Evolutionary conservation across 768 basidiomycete genomes (phyloP).

Genomic region (Lactarius evosmus): DNA sequence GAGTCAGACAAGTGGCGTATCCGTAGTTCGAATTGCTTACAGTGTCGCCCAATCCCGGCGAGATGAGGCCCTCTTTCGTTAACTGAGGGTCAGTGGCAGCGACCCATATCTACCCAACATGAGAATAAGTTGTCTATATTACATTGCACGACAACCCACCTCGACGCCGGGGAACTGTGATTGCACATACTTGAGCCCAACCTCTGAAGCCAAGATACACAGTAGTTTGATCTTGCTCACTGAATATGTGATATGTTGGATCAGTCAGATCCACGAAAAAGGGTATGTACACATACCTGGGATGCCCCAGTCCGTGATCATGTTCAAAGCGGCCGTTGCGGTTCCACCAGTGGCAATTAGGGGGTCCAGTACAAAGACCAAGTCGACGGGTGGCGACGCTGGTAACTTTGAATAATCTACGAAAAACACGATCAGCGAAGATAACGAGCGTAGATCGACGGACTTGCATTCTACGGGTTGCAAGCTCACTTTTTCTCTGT

Average conservation of each 20-base stretch:
- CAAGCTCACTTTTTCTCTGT: constrained; percentile 78
- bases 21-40: constrained; percentile 43
- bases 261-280: neutral
- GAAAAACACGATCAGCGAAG: neutral
- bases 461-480: constrained; percentile 88
- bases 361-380: constrained; percentile 87
- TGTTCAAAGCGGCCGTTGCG: constrained; percentile 78
- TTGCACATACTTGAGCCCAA: constrained; percentile 67
- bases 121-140: neutral
- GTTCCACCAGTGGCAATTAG: constrained; percentile 94
- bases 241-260: constrained; percentile 29
- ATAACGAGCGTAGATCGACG: neutral
- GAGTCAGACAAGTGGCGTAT: constrained; percentile 1
- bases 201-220: constrained; percentile 72
- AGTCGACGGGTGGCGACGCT: constrained; percentile 66
- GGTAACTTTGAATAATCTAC: constrained; percentile 91
- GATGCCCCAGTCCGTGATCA: constrained; percentile 85
- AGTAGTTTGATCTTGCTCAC: constrained; percentile 77
- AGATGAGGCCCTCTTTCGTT: constrained; percentile 73
- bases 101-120: constrained; percentile 67
- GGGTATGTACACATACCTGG: constrained; percentile 44
- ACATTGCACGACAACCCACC: constrained; percentile 41
- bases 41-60: constrained; percentile 89
- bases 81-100: constrained; percentile 75
- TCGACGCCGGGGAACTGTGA: constrained; percentile 74